A percentile compares a stretch with the other conserved stretches of the same genome.
Conservation (phyloP, 305 asterid genomes). For the Fraxinus greggii region DNA sequence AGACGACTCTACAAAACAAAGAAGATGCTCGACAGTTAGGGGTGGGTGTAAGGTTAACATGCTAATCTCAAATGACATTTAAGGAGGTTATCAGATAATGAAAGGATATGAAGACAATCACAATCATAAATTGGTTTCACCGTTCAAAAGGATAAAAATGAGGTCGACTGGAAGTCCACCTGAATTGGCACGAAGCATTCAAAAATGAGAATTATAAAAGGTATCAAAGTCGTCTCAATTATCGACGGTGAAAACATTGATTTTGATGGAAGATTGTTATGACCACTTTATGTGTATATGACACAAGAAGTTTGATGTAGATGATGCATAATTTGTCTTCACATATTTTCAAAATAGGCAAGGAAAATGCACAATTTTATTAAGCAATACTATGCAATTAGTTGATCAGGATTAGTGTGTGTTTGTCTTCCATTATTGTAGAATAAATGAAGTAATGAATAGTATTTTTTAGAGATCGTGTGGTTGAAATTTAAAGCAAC, state of each 20-base stretch:
- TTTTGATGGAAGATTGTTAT: not conserved
- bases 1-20: not conserved
- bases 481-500: too few relatives aligned
- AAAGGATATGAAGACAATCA: not conserved
- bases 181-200: too few relatives aligned
- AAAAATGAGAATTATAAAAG: not conserved
- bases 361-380: not conserved
- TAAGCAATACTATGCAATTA: not conserved
- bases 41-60: not conserved
- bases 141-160: too few relatives aligned
- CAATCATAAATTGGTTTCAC: not conserved
- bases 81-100: not conserved
- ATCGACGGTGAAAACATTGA: not conserved
- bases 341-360: not conserved
- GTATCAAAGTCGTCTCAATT: not conserved
- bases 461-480: too few relatives aligned
- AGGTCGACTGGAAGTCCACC: not conserved
- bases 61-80: not conserved
- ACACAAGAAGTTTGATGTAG: too few relatives aligned
- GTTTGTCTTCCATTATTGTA: too few relatives aligned
- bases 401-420: too few relatives aligned
- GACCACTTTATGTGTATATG: too few relatives aligned
- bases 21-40: not conserved
- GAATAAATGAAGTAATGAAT: too few relatives aligned
- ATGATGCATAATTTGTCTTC: too few relatives aligned